Conservation (phyloP, 2,329 filamentous ascomycete species). For the Hypoxylon sp. region DNA sequence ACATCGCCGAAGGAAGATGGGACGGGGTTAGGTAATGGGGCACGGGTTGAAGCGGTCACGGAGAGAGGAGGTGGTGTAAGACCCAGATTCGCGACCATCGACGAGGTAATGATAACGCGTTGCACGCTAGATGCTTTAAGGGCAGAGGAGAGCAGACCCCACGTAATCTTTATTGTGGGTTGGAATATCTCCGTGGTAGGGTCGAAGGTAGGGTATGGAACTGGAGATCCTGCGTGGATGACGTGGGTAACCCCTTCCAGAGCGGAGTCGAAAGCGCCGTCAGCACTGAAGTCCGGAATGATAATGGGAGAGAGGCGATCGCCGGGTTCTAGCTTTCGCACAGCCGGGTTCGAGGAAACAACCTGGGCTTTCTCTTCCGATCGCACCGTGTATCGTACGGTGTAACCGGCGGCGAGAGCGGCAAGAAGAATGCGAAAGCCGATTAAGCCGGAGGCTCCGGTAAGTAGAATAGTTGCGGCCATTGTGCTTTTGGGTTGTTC, state of each 20-base stretch:
- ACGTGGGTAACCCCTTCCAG: constrained; percentile 48
- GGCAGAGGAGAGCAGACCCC: constrained; percentile 43
- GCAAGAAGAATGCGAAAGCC: constrained; percentile 51
- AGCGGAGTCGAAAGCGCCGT: constrained; percentile 48
- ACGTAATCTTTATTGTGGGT: constrained; percentile 43
- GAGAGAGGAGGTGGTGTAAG: constrained; percentile 19
- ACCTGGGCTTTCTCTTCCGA: constrained; percentile 47
- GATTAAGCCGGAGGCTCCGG: constrained; percentile 50
- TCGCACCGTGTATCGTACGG: constrained; percentile 48
- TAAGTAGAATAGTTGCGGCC: constrained; percentile 46
- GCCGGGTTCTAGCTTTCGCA: constrained; percentile 35
- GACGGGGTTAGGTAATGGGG: constrained; percentile 41
- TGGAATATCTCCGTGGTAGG: constrained; percentile 45
- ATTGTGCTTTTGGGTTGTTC: too few species aligned
- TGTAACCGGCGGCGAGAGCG: constrained; percentile 47
- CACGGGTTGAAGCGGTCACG: constrained; percentile 42
- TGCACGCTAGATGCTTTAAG: constrained; percentile 44
- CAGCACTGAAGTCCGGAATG: constrained; percentile 46
- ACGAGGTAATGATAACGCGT: constrained; percentile 51
- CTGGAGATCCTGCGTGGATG: constrained; percentile 48
- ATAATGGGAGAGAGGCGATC: constrained; percentile 46
- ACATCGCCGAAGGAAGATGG: constrained; percentile 39
- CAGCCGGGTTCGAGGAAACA: constrained; percentile 48
- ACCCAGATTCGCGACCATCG: constrained; percentile 46
- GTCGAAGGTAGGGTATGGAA: constrained; percentile 40